phyloP scores from a whole-genome alignment of 345 rosid genomes.

The Eucalyptus microcorys region DNA sequence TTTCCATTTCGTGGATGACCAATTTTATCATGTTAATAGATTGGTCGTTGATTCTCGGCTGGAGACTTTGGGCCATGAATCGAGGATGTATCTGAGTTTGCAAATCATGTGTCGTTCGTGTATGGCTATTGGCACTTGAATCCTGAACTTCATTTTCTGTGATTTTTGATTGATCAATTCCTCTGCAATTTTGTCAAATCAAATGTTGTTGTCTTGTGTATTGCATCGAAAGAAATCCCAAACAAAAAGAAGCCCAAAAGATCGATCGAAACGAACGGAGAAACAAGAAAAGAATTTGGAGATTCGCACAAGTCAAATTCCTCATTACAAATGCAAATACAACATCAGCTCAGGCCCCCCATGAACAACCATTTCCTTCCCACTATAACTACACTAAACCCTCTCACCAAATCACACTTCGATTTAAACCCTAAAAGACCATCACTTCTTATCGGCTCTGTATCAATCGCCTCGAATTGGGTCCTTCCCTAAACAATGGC shows the following conservation, averaged over 20 bases:
- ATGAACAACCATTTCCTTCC: background rate
- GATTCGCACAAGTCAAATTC: background rate
- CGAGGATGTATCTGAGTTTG: background rate
- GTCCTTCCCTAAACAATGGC: conserved; percentile 20
- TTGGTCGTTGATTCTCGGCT: background rate
- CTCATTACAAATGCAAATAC: background rate
- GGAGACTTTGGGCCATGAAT: background rate
- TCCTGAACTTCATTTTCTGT: background rate
- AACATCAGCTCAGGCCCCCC: background rate
- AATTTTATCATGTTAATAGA: background rate
- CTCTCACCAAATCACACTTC: background rate
- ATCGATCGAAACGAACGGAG: background rate
- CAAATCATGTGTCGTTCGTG: background rate
- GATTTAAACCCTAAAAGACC: background rate
- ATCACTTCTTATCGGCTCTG: background rate
- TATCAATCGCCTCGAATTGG: background rate
- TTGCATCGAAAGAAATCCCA: background rate
- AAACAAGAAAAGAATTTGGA: background rate
- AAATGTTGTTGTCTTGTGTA: background rate
- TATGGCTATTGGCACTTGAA: background rate
- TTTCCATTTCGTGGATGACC: background rate
- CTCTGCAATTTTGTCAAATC: background rate
- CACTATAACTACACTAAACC: background rate
- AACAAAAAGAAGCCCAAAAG: background rate
- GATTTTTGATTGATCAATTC: background rate